These are phyloP conservation scores for Neoarthrinium moseri DNA, from an alignment of 2,329 filamentous ascomycete species.

Conservation along the genomic window DNA sequence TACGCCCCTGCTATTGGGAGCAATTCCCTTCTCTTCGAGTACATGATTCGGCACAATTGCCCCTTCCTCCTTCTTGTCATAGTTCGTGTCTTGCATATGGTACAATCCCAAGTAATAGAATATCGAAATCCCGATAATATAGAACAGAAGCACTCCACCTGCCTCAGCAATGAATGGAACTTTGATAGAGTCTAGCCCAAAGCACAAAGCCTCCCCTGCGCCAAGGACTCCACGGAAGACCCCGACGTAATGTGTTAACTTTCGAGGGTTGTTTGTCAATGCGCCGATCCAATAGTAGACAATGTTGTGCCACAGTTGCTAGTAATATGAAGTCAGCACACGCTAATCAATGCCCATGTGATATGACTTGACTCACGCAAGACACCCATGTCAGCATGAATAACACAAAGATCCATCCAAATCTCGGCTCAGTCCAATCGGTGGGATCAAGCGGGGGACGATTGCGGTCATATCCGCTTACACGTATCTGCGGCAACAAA, in stretches of 20 bases:
- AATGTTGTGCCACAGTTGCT: slow-evolving; percentile 26
- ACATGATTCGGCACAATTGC: slow-evolving; percentile 25
- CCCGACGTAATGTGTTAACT: slow-evolving; percentile 18
- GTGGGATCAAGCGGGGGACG: slow-evolving; percentile 14
- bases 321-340: too few relatives aligned
- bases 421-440: slow-evolving; percentile 23
- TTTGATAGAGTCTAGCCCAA: slow-evolving; percentile 22
- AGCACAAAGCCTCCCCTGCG: slow-evolving; percentile 27
- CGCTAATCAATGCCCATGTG: too few relatives aligned
- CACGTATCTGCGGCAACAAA: background rate
- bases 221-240: slow-evolving; percentile 25
- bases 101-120: slow-evolving; percentile 17
- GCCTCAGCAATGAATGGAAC: slow-evolving; percentile 19
- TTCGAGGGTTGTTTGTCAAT: slow-evolving; percentile 22
- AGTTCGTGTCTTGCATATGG: slow-evolving; percentile 24
- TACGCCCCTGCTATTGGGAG: too few relatives aligned
- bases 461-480: slow-evolving; percentile 19
- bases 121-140: slow-evolving; percentile 1
- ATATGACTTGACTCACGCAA: background rate
- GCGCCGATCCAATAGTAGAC: slow-evolving; percentile 26
- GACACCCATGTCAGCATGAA: slow-evolving; percentile 21
- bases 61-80: slow-evolving; percentile 21
- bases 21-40: slow-evolving; percentile 12
- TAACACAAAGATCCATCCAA: slow-evolving; percentile 20
- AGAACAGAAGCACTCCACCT: background rate